phyloP scores from a whole-genome alignment of 83 land plant species.

The Diphasiastrum complanatum region DNA sequence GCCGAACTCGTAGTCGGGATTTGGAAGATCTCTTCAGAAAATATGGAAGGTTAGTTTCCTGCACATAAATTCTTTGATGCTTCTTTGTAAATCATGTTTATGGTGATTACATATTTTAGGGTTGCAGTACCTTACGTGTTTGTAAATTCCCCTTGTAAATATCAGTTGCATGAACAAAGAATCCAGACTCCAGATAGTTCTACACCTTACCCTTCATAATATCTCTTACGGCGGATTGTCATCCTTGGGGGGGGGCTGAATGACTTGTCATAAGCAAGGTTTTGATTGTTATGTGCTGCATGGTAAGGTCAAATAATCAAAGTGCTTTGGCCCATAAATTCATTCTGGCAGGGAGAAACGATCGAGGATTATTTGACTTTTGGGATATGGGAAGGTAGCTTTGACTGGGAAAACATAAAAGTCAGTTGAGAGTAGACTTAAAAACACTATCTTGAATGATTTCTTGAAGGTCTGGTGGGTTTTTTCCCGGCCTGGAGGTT shows the following conservation, averaged over 20 bases:
- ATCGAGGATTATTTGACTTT: neutral
- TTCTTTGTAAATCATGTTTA: too few relatives aligned
- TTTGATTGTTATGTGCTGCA: neutral
- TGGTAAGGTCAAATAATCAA: neutral
- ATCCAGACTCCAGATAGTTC: neutral
- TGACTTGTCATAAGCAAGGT: neutral
- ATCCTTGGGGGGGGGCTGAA: too few relatives aligned
- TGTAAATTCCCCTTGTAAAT: too few relatives aligned
- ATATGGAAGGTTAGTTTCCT: conserved; percentile 38
- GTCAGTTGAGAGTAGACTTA: neutral
- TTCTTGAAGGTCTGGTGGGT: conserved; percentile 97
- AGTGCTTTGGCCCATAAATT: neutral
- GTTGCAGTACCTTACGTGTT: neutral
- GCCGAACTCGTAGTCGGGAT: conserved; percentile 35
- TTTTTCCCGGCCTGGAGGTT: conserved; percentile 80
- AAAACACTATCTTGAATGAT: conserved; percentile 71
- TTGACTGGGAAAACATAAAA: neutral
- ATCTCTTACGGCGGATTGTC: too few relatives aligned
- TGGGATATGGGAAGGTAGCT: neutral
- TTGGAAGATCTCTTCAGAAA: conserved; percentile 40
- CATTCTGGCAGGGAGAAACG: neutral
- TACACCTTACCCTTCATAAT: too few relatives aligned
- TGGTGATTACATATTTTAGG: neutral
- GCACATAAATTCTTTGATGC: neutral
- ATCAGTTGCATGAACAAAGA: neutral